Base-by-base conservation (phyloP, 768 basidiomycete species). In the Leccinum longicurvipes region DNA sequence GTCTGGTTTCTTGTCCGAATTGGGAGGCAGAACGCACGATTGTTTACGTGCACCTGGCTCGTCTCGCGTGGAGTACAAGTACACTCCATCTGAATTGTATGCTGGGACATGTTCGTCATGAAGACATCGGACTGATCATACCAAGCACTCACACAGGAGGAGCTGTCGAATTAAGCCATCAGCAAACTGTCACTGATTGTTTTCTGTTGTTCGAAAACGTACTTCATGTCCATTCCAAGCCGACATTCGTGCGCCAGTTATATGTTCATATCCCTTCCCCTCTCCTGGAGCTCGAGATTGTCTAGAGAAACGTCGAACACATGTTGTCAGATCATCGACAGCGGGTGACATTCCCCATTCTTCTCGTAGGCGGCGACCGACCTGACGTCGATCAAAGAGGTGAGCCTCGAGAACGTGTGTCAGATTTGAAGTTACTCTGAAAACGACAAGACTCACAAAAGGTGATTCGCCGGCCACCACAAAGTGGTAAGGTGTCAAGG, bases 401-500 rank as follows among this genome's bases (percentile, higher is more conserved):
- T 61, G 47, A 27, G 60, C 63, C 59, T 66, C 24, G 31, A 54
- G 27, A 51, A 50, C 28, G 60, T 41, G 34, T 12, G 50, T 58
- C 27, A 55, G 36, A 7, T 23, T 47, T 28, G 6, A 19, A 17
- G 15, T 28, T 9, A 39, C 28, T 4, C 28, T 4, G 46, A 21
- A 21, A 25, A 21, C 11, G 7, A 32, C 11, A 42, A 34, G 28
- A 78, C 86, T 60, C 62, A 92, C 92, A 67, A 82, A 87, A 44
- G 85, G 82, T 0, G 87, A 84, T 59, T 87, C 83, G 31, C 93
- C 93, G 4, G 89, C 91, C 31, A 93, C 91, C 19, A 93, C 85
- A 59, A 94, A 85, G 54, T 91, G 86, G 63, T 90, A 87, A 0
- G 92, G 91, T 0, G 88, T 85, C 14, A 93, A 74, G 3, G 87